Percentiles rank a stretch among this genome's conserved stretches.
Conservation (phyloP, 768 basidiomycete species). For the Dioszegia crocea region DNA sequence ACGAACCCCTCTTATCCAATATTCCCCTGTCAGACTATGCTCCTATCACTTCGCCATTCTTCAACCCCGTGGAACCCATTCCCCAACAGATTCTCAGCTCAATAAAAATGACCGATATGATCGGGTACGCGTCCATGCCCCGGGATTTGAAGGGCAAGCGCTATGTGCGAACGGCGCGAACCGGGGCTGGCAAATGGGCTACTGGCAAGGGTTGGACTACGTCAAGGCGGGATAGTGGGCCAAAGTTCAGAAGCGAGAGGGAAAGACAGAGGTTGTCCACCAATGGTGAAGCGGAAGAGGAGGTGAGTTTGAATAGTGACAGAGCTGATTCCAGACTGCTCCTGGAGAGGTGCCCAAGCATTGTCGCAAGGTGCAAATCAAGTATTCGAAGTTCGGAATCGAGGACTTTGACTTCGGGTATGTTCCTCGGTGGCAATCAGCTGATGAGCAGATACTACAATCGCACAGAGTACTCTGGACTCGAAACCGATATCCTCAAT, state of each 20-base stretch:
- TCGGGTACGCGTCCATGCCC: slow-evolving; percentile 84
- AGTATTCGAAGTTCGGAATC: slow-evolving; percentile 96
- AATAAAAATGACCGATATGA: slow-evolving; percentile 81
- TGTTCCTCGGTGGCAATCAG: slow-evolving; percentile 25
- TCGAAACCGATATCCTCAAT: slow-evolving; percentile 95
- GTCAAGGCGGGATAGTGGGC: slow-evolving; percentile 49
- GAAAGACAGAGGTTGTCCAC: slow-evolving; percentile 35
- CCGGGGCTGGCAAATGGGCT: slow-evolving; percentile 22
- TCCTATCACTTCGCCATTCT: slow-evolving; percentile 57
- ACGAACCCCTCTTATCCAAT: slow-evolving; percentile 66
- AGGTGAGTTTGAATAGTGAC: slow-evolving; percentile 18
- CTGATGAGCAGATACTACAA: slow-evolving; percentile 75
- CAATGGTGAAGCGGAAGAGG: slow-evolving; percentile 16
- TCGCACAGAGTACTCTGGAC: slow-evolving; percentile 78
- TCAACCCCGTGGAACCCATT: slow-evolving; percentile 65
- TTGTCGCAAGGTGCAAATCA: slow-evolving; percentile 92
- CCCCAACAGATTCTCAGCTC: slow-evolving; percentile 69
- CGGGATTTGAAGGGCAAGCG: slow-evolving; percentile 77
- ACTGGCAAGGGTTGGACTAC: slow-evolving; percentile 47
- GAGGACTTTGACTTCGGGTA: slow-evolving; percentile 99
- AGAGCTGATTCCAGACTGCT: slow-evolving; percentile 12
- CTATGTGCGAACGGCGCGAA: slow-evolving; percentile 62
- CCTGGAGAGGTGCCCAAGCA: slow-evolving; percentile 60
- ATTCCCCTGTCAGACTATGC: slow-evolving; percentile 45
- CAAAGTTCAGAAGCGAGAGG: slow-evolving; percentile 75